Conservation (phyloP, 805 yeast genomes). For the Cyberlindnera veronae region DNA sequence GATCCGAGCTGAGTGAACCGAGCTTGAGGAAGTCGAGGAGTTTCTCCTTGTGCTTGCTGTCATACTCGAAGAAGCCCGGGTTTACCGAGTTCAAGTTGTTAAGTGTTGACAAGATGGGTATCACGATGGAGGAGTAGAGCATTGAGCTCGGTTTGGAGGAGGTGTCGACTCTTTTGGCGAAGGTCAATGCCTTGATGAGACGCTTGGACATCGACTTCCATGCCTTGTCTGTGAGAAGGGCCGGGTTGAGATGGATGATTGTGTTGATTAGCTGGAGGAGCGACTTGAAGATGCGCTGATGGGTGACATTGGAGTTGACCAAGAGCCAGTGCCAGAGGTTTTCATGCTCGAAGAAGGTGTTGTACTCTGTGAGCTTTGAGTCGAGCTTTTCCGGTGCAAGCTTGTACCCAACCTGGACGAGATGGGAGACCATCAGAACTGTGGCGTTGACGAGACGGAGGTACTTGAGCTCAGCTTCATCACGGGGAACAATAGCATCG, state of each 20-base stretch:
- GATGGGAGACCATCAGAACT: conserved; percentile 42
- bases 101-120: conserved; percentile 48
- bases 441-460: conserved; percentile 51
- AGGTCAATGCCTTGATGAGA: conserved; percentile 32
- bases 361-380: conserved; percentile 19
- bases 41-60: conserved; percentile 43
- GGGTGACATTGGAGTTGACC: conserved; percentile 33
- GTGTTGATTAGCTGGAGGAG: conserved; percentile 36
- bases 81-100: conserved; percentile 41
- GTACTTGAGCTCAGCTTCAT: conserved; percentile 65
- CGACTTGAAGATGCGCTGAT: conserved; percentile 40
- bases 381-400: conserved; percentile 23
- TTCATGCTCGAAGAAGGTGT: conserved; percentile 39
- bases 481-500: conserved; percentile 61
- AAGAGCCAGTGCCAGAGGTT: conserved; percentile 41
- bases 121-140: conserved; percentile 42
- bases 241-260: conserved; percentile 26
- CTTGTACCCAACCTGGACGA: conserved; percentile 26
- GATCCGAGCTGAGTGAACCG: conserved; percentile 53
- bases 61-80: conserved; percentile 52
- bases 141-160: conserved; percentile 34
- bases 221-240: conserved; percentile 20
- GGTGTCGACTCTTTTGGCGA: conserved; percentile 25
- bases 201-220: conserved; percentile 33
- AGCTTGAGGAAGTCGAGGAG: conserved; percentile 44